phyloP scores from a whole-genome alignment of 176 grass and related monocot species.

The Zoysia pacifica region DNA sequence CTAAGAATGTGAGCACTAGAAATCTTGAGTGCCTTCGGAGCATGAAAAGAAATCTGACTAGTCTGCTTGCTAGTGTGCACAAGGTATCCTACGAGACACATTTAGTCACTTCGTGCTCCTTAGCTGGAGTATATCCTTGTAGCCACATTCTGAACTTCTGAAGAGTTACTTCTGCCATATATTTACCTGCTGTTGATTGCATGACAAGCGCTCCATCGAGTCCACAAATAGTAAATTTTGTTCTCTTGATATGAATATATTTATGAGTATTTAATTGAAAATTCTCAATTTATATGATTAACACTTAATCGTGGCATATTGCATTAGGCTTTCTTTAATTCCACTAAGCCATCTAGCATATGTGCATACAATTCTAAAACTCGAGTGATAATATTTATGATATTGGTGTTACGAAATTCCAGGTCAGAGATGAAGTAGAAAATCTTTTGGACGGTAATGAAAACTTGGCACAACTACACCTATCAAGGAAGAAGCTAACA shows the following conservation, averaged over 20 bases:
- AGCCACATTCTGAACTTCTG: background rate
- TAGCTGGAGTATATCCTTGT: background rate
- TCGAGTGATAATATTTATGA: background rate
- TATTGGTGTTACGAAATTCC: background rate
- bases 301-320: background rate
- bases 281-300: too few relatives aligned
- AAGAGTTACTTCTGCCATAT: background rate
- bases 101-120: background rate
- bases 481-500: constrained; percentile 70
- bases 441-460: constrained; percentile 74
- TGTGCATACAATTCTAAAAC: background rate
- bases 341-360: background rate
- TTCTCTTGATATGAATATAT: background rate
- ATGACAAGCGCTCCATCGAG: background rate
- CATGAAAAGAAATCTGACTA: constrained; percentile 64
- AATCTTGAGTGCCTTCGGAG: constrained; percentile 68
- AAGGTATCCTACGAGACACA: constrained; percentile 48
- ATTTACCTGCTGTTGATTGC: background rate
- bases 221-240: background rate
- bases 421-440: constrained; percentile 78
- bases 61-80: constrained; percentile 65
- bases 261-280: background rate
- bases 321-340: background rate
- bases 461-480: constrained; percentile 56
- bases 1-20: constrained; percentile 61